These are phyloP conservation scores for Gastrolobium villosum DNA, from an alignment of 306 rosid species.

Conservation along the genomic window DNA sequence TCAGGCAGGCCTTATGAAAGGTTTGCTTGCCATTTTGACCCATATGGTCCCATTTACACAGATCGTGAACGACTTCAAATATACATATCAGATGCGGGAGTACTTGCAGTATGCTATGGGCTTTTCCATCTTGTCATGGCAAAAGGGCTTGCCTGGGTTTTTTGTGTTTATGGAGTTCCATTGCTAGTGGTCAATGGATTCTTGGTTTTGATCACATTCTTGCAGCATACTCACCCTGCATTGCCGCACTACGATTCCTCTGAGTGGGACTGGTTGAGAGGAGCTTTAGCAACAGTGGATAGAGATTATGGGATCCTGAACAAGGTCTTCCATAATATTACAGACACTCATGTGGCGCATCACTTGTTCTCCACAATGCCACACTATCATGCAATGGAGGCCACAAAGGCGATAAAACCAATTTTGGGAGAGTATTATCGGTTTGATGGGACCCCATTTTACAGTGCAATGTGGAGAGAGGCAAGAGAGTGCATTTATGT, in stretches of 20 bases:
- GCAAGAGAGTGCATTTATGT: slow-evolving; percentile 85
- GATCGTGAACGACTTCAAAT: slow-evolving; percentile 84
- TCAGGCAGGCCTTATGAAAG: slow-evolving; percentile 85
- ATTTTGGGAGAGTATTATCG: slow-evolving; percentile 91
- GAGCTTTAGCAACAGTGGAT: slow-evolving; percentile 93
- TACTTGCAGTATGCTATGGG: slow-evolving; percentile 67
- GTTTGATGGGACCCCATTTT: slow-evolving; percentile 71
- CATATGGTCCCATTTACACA: slow-evolving; percentile 84
- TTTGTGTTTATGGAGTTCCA: slow-evolving; percentile 84
- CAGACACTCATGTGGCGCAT: slow-evolving; percentile 97
- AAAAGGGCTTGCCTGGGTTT: slow-evolving; percentile 82
- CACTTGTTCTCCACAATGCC: slow-evolving; percentile 97
- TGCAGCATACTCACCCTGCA: slow-evolving; percentile 96
- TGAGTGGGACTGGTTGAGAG: slow-evolving; percentile 97
- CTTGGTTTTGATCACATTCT: slow-evolving; percentile 84
- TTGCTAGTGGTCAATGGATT: slow-evolving; percentile 82
- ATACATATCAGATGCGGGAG: slow-evolving; percentile 75
- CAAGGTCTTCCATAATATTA: slow-evolving; percentile 94
- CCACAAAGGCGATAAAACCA: slow-evolving; percentile 89
- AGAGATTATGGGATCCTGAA: slow-evolving; percentile 90
- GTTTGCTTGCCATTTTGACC: slow-evolving; percentile 90
- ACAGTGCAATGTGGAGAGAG: slow-evolving; percentile 88
- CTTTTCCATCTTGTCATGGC: slow-evolving; percentile 69
- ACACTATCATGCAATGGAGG: slow-evolving; percentile 96
- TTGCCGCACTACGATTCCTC: slow-evolving; percentile 87